Conservation (phyloP, 805 yeast genomes). For the Pichia ethanolica region DNA sequence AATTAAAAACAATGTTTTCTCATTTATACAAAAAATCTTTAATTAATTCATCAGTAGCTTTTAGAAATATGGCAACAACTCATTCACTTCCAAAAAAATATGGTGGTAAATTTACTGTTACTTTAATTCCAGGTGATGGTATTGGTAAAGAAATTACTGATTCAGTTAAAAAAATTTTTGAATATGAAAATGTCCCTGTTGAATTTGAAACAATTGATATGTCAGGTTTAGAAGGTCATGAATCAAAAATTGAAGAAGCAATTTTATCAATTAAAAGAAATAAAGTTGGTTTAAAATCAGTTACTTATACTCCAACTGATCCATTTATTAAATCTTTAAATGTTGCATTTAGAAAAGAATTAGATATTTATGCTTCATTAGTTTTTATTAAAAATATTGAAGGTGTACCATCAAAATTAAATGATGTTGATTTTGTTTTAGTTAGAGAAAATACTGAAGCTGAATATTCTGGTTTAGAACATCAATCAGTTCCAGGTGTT, state of each 20-base stretch:
- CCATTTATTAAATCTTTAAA: constrained; percentile 78
- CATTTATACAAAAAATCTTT: constrained; percentile 16
- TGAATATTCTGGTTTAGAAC: constrained; percentile 97
- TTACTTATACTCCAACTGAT: constrained; percentile 82
- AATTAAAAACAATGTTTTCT: constrained; percentile 18
- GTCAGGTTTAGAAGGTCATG: constrained; percentile 42
- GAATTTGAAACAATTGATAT: constrained; percentile 86
- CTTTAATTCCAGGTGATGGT: constrained; percentile 97
- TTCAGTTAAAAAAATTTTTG: constrained; percentile 85
- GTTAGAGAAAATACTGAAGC: constrained; percentile 99
- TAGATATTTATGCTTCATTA: constrained; percentile 91
- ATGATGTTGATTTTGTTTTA: constrained; percentile 84
- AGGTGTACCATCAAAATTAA: constrained; percentile 85
- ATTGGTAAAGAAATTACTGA: constrained; percentile 93
- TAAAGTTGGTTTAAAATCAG: constrained; percentile 95
- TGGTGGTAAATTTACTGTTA: constrained; percentile 91
- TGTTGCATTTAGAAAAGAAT: constrained; percentile 93
- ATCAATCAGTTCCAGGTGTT: constrained; percentile 94
- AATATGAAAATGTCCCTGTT: constrained; percentile 81
- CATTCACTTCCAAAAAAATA: constrained; percentile 69
- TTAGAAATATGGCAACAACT: constrained; percentile 28
- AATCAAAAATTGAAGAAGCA: constrained; percentile 63
- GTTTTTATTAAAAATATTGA: constrained; percentile 91
- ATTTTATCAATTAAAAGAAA: constrained; percentile 89
- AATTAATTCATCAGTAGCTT: constrained; percentile 11